Base-by-base conservation (phyloP, 2,329 filamentous ascomycete genomes). In the Annulohypoxylon truncatum region DNA sequence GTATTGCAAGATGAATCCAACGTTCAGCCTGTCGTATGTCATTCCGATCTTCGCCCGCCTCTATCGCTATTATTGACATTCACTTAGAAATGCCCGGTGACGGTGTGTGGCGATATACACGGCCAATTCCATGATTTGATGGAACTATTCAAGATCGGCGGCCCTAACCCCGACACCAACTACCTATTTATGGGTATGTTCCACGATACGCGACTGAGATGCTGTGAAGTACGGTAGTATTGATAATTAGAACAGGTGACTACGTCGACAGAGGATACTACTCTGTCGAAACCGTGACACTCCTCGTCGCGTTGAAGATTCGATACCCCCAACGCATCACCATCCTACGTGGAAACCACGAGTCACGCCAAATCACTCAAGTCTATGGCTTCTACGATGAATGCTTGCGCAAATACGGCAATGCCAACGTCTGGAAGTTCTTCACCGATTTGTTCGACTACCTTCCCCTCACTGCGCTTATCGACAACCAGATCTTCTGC, bases 311-410 rank as follows among this genome's bases (percentile, higher is more conserved):
- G 70, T 90, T 98, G 79, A 99, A 98, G 86, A 97, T 98, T 79
- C 91, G 96, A 84, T 97, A 98, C 82, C 96, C 96, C 67, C 90
- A 95, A 81, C 93, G 96, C 82, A 98, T 99, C 82, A 98, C 96
- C 74, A 96, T 99, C 79, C 92, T 99, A 73, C 94, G 96, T 78
- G 96, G 96, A 77, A 99, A 99, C 83, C 96, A 99, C 87, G 96
- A 99, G 83, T 97, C 94, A 70, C 91, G 96, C 75, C 96, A 99
- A 82, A 99, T 99, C 80, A 99, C 96, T 47, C 95, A 98, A 81
- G 96, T 99, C 64, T 99, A 99, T 79, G 96, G 96, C 68, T 99
- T 99, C 84, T 99, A 99, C 84, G 96, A 98, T 80, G 96, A 99
- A 81, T 99, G 96, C 79, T 89, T 98, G 75, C 92, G 94, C 79